These are phyloP conservation scores for Leccinum laetum DNA, from an alignment of 1,284 basidiomycete species.

Conservation along the genomic window DNA sequence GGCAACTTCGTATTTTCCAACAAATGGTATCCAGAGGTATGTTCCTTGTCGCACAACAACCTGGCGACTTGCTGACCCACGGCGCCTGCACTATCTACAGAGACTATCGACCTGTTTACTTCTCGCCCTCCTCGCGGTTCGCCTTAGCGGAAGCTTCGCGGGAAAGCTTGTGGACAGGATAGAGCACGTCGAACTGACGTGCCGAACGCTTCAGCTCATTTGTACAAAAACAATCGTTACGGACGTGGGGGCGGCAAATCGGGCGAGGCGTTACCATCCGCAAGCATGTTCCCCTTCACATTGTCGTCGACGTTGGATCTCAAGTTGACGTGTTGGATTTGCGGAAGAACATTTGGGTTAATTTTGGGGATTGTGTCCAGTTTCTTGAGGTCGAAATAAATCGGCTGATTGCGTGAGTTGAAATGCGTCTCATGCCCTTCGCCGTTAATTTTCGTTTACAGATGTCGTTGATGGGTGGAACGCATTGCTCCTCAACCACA, in stretches of 20 bases:
- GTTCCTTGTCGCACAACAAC: neutral
- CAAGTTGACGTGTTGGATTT: neutral
- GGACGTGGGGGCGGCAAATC: slow-evolving; percentile 36
- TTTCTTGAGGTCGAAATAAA: neutral
- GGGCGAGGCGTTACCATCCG: slow-evolving; percentile 62
- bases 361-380: slow-evolving; percentile 59
- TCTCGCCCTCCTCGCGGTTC: slow-evolving; percentile 93
- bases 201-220: slow-evolving; percentile 36
- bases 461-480: slow-evolving; percentile 64
- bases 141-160: slow-evolving; percentile 89
- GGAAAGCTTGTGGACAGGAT: slow-evolving; percentile 57
- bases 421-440: neutral
- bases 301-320: neutral
- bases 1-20: slow-evolving; percentile 87
- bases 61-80: slow-evolving; percentile 1
- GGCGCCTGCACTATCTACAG: slow-evolving; percentile 59
- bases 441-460: slow-evolving; percentile 21
- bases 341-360: slow-evolving; percentile 35
- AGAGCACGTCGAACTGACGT: slow-evolving; percentile 33
- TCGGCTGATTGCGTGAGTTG: slow-evolving; percentile 48
- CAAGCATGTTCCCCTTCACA: slow-evolving; percentile 34
- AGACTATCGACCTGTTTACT: slow-evolving; percentile 90
- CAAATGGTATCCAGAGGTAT: slow-evolving; percentile 85
- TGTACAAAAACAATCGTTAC: slow-evolving; percentile 32
- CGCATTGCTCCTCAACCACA: slow-evolving; percentile 68